A percentile compares a stretch with the other conserved stretches of the same genome.
These are phyloP conservation scores for Colletotrichum plurivorum DNA, from an alignment of 2,329 filamentous ascomycete species.

Conservation along the genomic window DNA sequence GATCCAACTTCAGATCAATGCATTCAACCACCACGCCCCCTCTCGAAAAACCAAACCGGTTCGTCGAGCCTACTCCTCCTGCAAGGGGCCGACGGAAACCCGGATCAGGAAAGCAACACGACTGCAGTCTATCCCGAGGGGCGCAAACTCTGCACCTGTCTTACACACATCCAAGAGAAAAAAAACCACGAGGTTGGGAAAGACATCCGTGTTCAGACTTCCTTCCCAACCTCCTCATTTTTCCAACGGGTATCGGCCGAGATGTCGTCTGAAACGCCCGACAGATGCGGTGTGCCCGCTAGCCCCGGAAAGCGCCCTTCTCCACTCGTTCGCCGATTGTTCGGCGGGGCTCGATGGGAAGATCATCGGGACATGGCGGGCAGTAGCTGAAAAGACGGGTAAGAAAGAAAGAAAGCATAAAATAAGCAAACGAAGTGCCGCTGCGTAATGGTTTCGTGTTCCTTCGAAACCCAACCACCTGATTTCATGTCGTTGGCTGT, in stretches of 20 bases:
- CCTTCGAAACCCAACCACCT: constrained; percentile 14
- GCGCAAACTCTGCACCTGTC: neutral
- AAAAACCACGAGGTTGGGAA: constrained; percentile 18
- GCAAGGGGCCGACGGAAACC: constrained; percentile 16
- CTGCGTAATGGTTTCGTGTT: neutral
- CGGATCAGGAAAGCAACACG: neutral
- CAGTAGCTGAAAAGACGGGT: constrained; percentile 5
- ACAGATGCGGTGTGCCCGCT: constrained; percentile 25
- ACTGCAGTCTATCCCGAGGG: too few relatives aligned
- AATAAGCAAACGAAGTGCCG: neutral
- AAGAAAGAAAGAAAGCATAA: constrained; percentile 4
- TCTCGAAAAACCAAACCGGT: constrained; percentile 4
- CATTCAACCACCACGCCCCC: neutral
- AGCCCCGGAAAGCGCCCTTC: constrained; percentile 8
- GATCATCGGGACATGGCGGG: constrained; percentile 17
- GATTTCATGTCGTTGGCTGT: neutral
- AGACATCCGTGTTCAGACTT: neutral
- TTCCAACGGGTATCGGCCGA: constrained; percentile 20
- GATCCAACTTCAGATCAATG: constrained; percentile 1
- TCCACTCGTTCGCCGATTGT: constrained; percentile 16
- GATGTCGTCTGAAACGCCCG: constrained; percentile 35
- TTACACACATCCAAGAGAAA: neutral
- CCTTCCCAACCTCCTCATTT: constrained; percentile 35
- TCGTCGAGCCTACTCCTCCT: constrained; percentile 4
- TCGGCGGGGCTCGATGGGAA: constrained; percentile 1